Evolutionary conservation across 208 protist genomes (phyloP).

Genomic region (Dictyostelium gargantuum): DNA sequence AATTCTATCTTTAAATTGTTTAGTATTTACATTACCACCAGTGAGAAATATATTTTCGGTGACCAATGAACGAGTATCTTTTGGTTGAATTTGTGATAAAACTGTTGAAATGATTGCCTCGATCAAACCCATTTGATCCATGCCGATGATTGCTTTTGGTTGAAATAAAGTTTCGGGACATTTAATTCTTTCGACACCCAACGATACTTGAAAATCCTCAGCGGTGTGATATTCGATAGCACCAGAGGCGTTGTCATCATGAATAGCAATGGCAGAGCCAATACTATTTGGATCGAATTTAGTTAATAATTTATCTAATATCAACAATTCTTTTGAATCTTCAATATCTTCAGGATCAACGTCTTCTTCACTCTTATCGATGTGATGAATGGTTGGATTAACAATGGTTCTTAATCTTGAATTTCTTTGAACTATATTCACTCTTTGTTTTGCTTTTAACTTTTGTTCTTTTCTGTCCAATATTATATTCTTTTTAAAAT

Average conservation of each 20-base stretch:
- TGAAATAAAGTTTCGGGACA: constrained; percentile 49
- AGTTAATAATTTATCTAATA: constrained; percentile 27
- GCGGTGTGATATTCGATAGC: constrained; percentile 9
- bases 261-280: not conserved
- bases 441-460: not conserved
- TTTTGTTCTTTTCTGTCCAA: not conserved
- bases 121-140: constrained; percentile 47
- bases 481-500: not conserved
- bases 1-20: constrained; percentile 10
- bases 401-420: not conserved
- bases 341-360: constrained; percentile 26
- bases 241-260: not conserved
- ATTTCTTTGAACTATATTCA: constrained; percentile 1
- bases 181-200: constrained; percentile 55
- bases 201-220: constrained; percentile 22
- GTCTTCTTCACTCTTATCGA: not conserved
- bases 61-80: not conserved
- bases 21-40: constrained; percentile 14
- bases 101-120: not conserved
- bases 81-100: not conserved
- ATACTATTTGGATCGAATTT: constrained; percentile 43
- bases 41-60: constrained; percentile 31
- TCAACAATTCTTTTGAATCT: not conserved
- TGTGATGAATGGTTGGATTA: not conserved
- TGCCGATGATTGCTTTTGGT: constrained; percentile 47